Base-by-base conservation (phyloP, 2,329 filamentous ascomycete species). In the Alternaria tenuissima region DNA sequence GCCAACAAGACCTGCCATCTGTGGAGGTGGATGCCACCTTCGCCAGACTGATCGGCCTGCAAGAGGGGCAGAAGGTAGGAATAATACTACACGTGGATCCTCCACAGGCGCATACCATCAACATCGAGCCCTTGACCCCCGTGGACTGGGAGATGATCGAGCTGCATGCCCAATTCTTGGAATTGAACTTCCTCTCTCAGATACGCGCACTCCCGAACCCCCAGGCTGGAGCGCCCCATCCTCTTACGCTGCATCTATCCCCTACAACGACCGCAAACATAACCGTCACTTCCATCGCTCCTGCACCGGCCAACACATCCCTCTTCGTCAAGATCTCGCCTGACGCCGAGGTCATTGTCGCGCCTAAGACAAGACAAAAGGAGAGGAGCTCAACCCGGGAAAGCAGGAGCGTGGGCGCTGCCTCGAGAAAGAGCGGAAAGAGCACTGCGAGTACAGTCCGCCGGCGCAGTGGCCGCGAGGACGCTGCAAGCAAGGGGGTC, bases 61-160 rank as follows among this genome's bases (percentile, higher is more conserved):
- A 82, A 53, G 93, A 97, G 66, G 93, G 93, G 51, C 91, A 94
- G 75, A 96, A 92, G 81, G 84, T 89, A 66, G 85, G 84, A 41
- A 79, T 90, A 49, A 78, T 83, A 36, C 85, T 99, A 65, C 95
- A 99, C 78, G 81, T 97, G 64, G 93, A 99, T 76, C 94, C 94
- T 49, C 93, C 94, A 2, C 82, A 95, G 65, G 93, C 93, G 49
- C 93, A 97, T 78, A 98, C 94, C 2, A 91, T 99, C 78, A 93
- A 97, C 76, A 98, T 99, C 70, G 96, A 99, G 77, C 95, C 95
- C 34, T 81, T 98, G 71, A 98, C 95, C 0, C 89, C 94, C 1
- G 93, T 96, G 59, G 95, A 99, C 76, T 99, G 95, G 95, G 95
- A 99, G 80, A 96, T 98, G 72, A 98, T 99, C 70, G 95, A 99